Base-by-base conservation (phyloP, 352 stramenopile species). In the Phytophthora chlamydospora region DNA sequence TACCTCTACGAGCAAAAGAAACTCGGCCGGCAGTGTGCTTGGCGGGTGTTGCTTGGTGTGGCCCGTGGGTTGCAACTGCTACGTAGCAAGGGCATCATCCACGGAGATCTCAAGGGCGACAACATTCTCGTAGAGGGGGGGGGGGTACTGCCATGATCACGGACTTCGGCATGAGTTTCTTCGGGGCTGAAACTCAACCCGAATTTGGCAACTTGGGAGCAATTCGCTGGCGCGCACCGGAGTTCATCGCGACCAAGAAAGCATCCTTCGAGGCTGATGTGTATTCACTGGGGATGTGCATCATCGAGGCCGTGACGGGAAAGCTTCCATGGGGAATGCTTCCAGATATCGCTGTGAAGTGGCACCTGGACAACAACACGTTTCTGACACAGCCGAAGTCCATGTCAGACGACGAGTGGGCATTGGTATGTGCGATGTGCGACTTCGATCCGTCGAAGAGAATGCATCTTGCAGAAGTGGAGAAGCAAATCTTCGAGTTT, bases 141-240 rank as follows among this genome's bases (percentile, higher is more conserved):
- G n/a, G n/a, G n/a, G n/a, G n/a, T 11, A 47, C 12, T 7, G 48
- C 48, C 1, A 57, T 57, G 36, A 27, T 46, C 40, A 46, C 40
- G 10, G 41, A 47, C 41, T 41, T 57, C 6, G 49, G 49, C 3
- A 57, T 57, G 49, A 57, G 36, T 14, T 57, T 47, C 38, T 57
- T 21, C 1, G 29, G 9, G 2, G n/a, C 24, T 12, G 21, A 14
- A 11, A 12, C n/a, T 10, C 14, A 38, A 7, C 49, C 49, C 12
- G 11, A 16, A 0, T 57, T 40, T 27, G 24, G 29, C 7, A 46
- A 46, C 29, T 33, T 57, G 16, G 49, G 49, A 1, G 49, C 49
- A n/a, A 45, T 47, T 16, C 38, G 49, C 1, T 57, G 36, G 35
- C 35, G 49, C 4, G 49, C 49, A 32, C 49, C 36, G 0, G 49